Base-by-base conservation (phyloP, 2,329 filamentous ascomycete genomes). In the Blastomyces silverae region DNA sequence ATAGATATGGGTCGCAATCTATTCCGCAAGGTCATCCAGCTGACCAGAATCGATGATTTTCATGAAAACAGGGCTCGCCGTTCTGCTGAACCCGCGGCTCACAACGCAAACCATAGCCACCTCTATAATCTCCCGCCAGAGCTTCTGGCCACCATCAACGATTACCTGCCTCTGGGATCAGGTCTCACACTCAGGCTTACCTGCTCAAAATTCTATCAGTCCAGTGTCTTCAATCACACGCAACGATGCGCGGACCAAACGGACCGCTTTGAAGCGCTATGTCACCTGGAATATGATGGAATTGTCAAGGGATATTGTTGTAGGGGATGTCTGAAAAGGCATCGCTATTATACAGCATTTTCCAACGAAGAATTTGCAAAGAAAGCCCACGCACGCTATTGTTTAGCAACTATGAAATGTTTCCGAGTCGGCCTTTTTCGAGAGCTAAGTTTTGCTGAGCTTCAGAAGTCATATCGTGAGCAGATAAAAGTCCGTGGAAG, bases 341-440 rank as follows among this genome's bases (percentile, higher is more conserved):
- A 61, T 61, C 58, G 25, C 37, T 61, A 61, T 50, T 37, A 37
- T 37, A 61, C 42, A 31, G 42, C 58, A 46, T 61, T 61, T 61
- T 61, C 42, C 42, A 61, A 61, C 46, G 58, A 61, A 61, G 58
- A 61, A 61, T 50, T 61, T 22, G 58, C 58, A 48, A 61, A 61
- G 58, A 25, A 61, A 50, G 22, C 58, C 48, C 17, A 48, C 34
- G 28, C 15, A 31, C 42, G 58, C 3, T 61, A 61, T 50, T 61
- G 42, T 48, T 61, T 61, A 50, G 37, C 39, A 61, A 61, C 42
- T 22, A 50, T 61, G 46, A 61, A 61, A 61, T 48, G 39, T 61
- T 61, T 61, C 42, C 42, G 28, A 31, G 20, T 61, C 15, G 42
- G 58, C 37, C 8, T 61, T 46, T 61, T 61, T 34, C 42, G 42